Base-by-base conservation (phyloP, 345 rosid genomes). In the Acer saccharum region DNA sequence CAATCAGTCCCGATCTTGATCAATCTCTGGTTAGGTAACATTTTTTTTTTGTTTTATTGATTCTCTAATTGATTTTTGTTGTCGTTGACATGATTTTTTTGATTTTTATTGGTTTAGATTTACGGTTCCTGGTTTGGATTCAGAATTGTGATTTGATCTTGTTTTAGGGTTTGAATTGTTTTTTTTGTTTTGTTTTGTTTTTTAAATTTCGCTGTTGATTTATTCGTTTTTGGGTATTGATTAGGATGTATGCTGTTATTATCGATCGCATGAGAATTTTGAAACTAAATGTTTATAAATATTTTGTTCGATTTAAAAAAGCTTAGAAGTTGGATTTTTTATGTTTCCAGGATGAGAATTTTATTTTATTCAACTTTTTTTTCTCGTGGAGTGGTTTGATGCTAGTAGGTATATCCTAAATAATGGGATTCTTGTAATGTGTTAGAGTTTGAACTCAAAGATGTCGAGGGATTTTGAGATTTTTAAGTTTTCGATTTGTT, bases 11-110 rank as follows among this genome's bases (percentile, higher is more conserved):
- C 12, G 64, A 20, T 6, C 20, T 72, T 41, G 39, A 60, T 72
- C 54, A 14, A 41, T 72, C 39, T 20, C 67, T 48, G 35, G 13
- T 72, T 55, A 72, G 76, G 76, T 72, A 72, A 71, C 7, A 10
- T 10, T 9, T 9, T 20, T 29, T 48, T 8, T 61, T 73, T 29
- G 5, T 41, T 13, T 43, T n/a, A 6, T n/a, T 60, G 1, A 60
- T 8, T 18, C 44, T 72, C 7, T 52, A 5, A 4, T 52, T 14
- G 18, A 58, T 2, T 46, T 25, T 60, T 58, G 17, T 74, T 74
- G 46, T 63, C 23, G 35, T 17, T 63, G 25, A 8, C 10, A 21
- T 17, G 18, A 62, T 63, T 46, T 58, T 48, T 16, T 1, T n/a
- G n/a, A 5, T 71, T 71, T 10, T 71, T 18, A 18, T 60, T 20